Conservation (phyloP, 768 basidiomycete species). For the Agrocybe praecox region DNA sequence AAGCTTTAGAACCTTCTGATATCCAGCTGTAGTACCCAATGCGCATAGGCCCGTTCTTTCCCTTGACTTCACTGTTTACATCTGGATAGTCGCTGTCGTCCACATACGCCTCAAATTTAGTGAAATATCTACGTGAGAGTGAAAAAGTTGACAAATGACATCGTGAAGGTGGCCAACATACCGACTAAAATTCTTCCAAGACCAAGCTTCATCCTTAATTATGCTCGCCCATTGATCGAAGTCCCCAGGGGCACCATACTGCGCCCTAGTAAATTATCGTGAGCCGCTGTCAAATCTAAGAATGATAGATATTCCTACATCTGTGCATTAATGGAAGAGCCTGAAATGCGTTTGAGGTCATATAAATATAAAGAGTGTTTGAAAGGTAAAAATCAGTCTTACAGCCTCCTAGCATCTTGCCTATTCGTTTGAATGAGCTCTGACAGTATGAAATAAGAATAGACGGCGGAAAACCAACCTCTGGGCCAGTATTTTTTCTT, state of each 20-base stretch:
- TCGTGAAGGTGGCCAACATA: constrained; percentile 21
- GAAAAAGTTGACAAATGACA: not conserved
- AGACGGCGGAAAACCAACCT: constrained; percentile 39
- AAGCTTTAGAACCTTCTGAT: constrained; percentile 41
- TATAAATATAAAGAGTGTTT: not conserved
- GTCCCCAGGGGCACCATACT: constrained; percentile 68
- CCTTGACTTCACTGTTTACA: constrained; percentile 47
- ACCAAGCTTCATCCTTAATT: constrained; percentile 58
- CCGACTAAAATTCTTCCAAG: constrained; percentile 57
- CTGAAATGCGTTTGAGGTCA: constrained; percentile 26
- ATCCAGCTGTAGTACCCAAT: constrained; percentile 52
- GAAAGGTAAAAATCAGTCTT: constrained; percentile 27
- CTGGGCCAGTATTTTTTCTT: constrained; percentile 63
- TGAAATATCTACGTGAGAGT: constrained; percentile 51
- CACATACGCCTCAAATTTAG: constrained; percentile 61
- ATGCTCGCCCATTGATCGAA: constrained; percentile 67
- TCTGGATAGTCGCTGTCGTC: constrained; percentile 46
- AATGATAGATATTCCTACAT: constrained; percentile 27
- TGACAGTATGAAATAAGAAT: not conserved
- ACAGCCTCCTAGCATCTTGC: constrained; percentile 76
- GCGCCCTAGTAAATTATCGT: constrained; percentile 42
- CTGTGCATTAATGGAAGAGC: constrained; percentile 67
- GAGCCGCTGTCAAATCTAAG: not conserved
- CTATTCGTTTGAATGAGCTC: constrained; percentile 29
- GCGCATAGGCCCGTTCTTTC: constrained; percentile 51